phyloP scores from a whole-genome alignment of 305 asterid genomes.

The Fraxinus velutina region DNA sequence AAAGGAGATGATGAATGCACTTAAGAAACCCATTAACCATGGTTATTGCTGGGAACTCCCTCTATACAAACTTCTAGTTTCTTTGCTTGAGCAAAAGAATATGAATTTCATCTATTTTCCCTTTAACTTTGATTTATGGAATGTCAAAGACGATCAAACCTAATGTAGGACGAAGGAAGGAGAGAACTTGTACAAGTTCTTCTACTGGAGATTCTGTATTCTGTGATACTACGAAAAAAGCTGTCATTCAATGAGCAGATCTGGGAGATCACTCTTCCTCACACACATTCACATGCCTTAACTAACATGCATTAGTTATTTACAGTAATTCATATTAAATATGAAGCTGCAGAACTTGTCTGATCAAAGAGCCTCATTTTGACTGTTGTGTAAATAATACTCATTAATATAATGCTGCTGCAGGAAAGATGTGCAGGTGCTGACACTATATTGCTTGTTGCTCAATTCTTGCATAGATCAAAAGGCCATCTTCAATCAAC shows the following conservation, averaged over 20 bases:
- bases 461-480: slow-evolving; percentile 89
- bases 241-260: neutral
- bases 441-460: slow-evolving; percentile 83
- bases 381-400: slow-evolving; percentile 29
- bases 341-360: slow-evolving; percentile 2
- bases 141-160: neutral
- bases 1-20: neutral
- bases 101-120: neutral
- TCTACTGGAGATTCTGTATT: neutral
- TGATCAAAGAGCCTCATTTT: slow-evolving; percentile 18
- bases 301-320: slow-evolving; percentile 9
- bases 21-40: neutral
- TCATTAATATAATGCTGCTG: slow-evolving; percentile 55
- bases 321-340: neutral
- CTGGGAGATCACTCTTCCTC: slow-evolving; percentile 3
- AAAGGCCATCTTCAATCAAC: slow-evolving; percentile 81
- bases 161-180: neutral
- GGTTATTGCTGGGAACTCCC: neutral
- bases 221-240: neutral
- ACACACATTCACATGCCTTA: neutral
- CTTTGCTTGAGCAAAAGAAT: neutral
- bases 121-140: neutral
- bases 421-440: slow-evolving; percentile 99
- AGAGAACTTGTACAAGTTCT: neutral
- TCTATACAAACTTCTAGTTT: neutral